These are phyloP conservation scores for Cinchona pubescens DNA, from an alignment of 257 asterid species.

Conservation along the genomic window DNA sequence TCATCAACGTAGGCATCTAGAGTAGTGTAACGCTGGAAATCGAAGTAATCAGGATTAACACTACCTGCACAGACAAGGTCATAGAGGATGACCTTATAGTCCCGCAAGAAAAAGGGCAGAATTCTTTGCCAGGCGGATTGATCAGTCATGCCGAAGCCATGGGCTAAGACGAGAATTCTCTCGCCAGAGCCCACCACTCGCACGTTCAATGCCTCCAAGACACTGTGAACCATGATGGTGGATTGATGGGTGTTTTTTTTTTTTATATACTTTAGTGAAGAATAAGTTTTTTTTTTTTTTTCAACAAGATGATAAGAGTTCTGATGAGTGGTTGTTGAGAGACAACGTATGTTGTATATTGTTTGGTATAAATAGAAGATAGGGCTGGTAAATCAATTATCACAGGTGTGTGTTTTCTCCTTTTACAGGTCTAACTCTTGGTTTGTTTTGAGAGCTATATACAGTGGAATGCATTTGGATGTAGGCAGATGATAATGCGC, in stretches of 20 bases:
- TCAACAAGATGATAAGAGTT: not conserved
- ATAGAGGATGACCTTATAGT: conserved; percentile 62
- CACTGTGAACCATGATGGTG: conserved; percentile 49
- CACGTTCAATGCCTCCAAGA: conserved; percentile 76
- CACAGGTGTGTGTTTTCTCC: not conserved
- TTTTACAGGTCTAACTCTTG: not conserved
- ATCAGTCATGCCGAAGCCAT: conserved; percentile 91
- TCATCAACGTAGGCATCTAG: conserved; percentile 93
- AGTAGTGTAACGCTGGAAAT: conserved; percentile 75
- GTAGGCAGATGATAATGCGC: too few relatives aligned
- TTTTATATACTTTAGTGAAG: not conserved
- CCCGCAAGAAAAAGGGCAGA: conserved; percentile 63
- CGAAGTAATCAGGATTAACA: conserved; percentile 87
- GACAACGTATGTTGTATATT: not conserved
- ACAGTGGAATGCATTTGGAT: not conserved
- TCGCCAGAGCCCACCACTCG: conserved; percentile 74
- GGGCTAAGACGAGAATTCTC: conserved; percentile 63
- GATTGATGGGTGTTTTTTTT: not conserved
- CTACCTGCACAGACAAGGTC: conserved; percentile 98
- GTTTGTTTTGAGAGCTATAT: not conserved
- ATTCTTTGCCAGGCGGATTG: conserved; percentile 93
- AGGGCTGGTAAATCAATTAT: conserved; percentile 1
- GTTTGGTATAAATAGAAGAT: conserved; percentile 6
- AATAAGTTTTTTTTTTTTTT: not conserved
- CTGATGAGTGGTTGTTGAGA: not conserved